Evolutionary conservation across 371 early-diverging fungal genomes (phyloP), one percentile per base, ranked within the genome.

Genomic region (Mortierella sp.): DNA sequence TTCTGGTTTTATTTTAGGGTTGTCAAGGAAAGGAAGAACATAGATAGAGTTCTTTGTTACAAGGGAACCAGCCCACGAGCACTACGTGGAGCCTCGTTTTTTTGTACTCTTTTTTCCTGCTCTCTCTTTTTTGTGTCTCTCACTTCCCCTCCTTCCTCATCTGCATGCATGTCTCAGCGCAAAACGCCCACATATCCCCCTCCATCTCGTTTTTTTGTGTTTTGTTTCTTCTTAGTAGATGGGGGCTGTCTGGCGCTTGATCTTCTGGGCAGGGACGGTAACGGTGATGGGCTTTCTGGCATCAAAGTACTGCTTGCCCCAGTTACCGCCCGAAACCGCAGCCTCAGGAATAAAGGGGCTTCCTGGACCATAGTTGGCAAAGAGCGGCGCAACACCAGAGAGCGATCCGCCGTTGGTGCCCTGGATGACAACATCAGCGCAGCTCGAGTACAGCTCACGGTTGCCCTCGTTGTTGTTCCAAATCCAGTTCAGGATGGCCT

Each of bases 401-500:
- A 90, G 76, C 14, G 85, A 73, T 2, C 87, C 79, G 24, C 86
- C 79, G 34, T 78, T 79, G 19, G 77, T 53, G 13, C 89, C 89
- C 22, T 80, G 64, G 71, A 93, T 88, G 13, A 79, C 78, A 34
- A 93, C 80, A 50, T 93, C 94, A 19, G 91, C 89, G 70, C 94
- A 93, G 86, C 88, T 88, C 85, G 89, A 89, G 89, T 94, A 93
- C 68, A 88, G 87, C 77, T 91, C 93, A 63, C 92, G 90, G 86
- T 91, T 89, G 11, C 92, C 93, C 67, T 85, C 79, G 63, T 89
- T 88, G 81, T 92, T 93, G 61, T 89, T 87, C 92, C 92, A 93
- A 11, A 90, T 69, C 93, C 93, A 93, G 31, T 91, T 88, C 74
- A 93, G 88, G 47, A 89, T 70, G 1, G 79, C 90, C 5, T 69